Evolutionary conservation across 495 filamentous ascomycete genomes (phyloP), one percentile per base, ranked within the genome.

Genomic region (Neurospora sp.): DNA sequence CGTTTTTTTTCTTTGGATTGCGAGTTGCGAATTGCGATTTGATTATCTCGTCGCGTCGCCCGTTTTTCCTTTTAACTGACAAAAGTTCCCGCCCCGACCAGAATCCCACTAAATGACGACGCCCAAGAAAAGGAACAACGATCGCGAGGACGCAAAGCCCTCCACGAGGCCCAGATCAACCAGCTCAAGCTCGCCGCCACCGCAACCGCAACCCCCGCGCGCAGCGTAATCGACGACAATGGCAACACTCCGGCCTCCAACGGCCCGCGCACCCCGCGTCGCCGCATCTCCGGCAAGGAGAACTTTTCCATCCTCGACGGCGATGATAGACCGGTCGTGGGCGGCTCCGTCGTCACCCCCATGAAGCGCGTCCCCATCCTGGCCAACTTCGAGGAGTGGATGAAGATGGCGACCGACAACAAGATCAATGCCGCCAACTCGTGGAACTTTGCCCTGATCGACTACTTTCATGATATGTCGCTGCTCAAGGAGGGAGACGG

Each of bases 331-430:
- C 82, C 87, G 22, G 82, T 87, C 37, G 89, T 93, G 39, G 88
- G 85, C 69, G 88, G 88, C 40, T 87, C 83, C 61, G 92, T 90
- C 18, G 91, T 97, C 69, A 98, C 96, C 39, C 96, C 96, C 18
- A 94, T 97, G 91, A 97, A 97, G 86, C 92, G 96, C 53, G 93
- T 97, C 40, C 96, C 96, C 0, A 92, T 99, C 71, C 80, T 98
- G 70, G 96, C 96, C 70, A 98, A 98, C 82, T 99, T 98, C 77
- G 96, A 99, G 81, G 96, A 99, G 79, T 98, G 96, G 96, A 98
- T 99, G 96, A 99, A 98, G 87, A 94, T 98, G 93, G 96, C 96
- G 10, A 98, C 95, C 31, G 96, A 99, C 84, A 99, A 99, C 85
- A 99, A 99, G 86, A 99, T 99, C 83, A 99, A 98, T 79, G 96